phyloP scores from a whole-genome alignment of 768 basidiomycete genomes.

The Suillus weaverae region DNA sequence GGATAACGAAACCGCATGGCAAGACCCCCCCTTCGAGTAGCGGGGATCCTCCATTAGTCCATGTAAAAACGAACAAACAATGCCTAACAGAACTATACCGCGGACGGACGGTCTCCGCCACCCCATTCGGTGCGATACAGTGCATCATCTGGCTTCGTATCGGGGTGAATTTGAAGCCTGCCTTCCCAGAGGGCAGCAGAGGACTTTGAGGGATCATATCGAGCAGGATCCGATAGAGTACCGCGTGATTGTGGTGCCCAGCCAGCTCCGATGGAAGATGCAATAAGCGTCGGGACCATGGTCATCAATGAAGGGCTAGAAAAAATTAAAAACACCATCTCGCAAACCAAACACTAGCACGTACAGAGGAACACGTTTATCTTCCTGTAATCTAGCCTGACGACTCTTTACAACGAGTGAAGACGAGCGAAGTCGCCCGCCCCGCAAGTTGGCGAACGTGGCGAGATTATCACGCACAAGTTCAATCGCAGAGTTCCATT shows the following conservation, averaged over 20 bases:
- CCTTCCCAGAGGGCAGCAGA: slow-evolving; percentile 85
- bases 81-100: neutral
- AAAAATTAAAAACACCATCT: slow-evolving; percentile 29
- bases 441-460: slow-evolving; percentile 81
- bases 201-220: slow-evolving; percentile 74
- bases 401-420: slow-evolving; percentile 85
- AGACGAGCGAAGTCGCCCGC: slow-evolving; percentile 84
- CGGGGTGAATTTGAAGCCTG: slow-evolving; percentile 85
- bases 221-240: slow-evolving; percentile 71
- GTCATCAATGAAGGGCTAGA: slow-evolving; percentile 68
- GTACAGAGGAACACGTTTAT: slow-evolving; percentile 45
- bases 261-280: slow-evolving; percentile 70
- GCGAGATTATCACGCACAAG: slow-evolving; percentile 84
- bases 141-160: slow-evolving; percentile 69
- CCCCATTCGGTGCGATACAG: slow-evolving; percentile 37
- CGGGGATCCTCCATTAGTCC: slow-evolving; percentile 1
- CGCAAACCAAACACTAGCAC: slow-evolving; percentile 32
- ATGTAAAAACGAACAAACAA: neutral
- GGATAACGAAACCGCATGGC: neutral
- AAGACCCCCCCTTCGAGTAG: neutral
- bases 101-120: slow-evolving; percentile 16
- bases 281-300: slow-evolving; percentile 75
- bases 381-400: slow-evolving; percentile 53
- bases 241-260: slow-evolving; percentile 58
- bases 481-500: slow-evolving; percentile 79